A percentile compares a stretch with the other conserved stretches of the same genome.
These are phyloP conservation scores for Globisporangium carolinianum DNA, from an alignment of 352 stramenopile genomes.

Conservation along the genomic window DNA sequence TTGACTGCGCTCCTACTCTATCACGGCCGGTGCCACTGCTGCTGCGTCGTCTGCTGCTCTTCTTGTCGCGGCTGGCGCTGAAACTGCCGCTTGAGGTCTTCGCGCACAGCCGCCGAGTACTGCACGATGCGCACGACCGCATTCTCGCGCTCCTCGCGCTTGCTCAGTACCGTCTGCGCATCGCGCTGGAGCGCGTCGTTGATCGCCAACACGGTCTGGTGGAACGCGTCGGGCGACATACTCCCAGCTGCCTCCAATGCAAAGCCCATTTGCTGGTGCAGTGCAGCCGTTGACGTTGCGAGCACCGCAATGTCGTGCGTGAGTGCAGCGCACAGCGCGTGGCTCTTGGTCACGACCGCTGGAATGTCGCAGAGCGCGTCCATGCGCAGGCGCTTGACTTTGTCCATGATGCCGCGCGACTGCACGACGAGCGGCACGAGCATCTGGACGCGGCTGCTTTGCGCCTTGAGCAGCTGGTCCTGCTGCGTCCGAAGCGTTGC, in stretches of 20 bases:
- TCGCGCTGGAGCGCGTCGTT: slow-evolving; percentile 40
- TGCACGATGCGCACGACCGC: slow-evolving; percentile 72
- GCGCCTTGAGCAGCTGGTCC: slow-evolving; percentile 19
- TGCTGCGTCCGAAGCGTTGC: slow-evolving; percentile 21
- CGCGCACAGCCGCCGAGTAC: slow-evolving; percentile 43
- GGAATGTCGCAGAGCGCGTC: slow-evolving; percentile 51
- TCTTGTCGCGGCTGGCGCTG: slow-evolving; percentile 18
- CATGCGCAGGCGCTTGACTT: slow-evolving; percentile 47
- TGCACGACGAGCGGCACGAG: slow-evolving; percentile 53
- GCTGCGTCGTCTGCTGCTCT: neutral
- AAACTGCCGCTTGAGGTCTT: slow-evolving; percentile 38
- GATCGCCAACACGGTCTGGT: slow-evolving; percentile 29
- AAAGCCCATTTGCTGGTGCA: slow-evolving; percentile 38
- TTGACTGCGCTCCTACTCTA: neutral
- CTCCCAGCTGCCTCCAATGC: slow-evolving; percentile 24
- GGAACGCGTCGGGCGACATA: slow-evolving; percentile 29
- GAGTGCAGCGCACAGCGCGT: slow-evolving; percentile 51
- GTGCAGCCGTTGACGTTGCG: slow-evolving; percentile 18
- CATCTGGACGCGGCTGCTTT: slow-evolving; percentile 23
- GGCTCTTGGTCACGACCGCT: slow-evolving; percentile 41
- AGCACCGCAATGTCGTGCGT: slow-evolving; percentile 38
- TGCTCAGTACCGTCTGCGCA: slow-evolving; percentile 27
- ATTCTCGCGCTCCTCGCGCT: slow-evolving; percentile 48
- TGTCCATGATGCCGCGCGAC: slow-evolving; percentile 39
- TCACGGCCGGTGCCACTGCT: neutral